These are phyloP conservation scores for Neurospora sublineolata DNA, from an alignment of 495 filamentous ascomycete genomes.

Conservation along the genomic window DNA sequence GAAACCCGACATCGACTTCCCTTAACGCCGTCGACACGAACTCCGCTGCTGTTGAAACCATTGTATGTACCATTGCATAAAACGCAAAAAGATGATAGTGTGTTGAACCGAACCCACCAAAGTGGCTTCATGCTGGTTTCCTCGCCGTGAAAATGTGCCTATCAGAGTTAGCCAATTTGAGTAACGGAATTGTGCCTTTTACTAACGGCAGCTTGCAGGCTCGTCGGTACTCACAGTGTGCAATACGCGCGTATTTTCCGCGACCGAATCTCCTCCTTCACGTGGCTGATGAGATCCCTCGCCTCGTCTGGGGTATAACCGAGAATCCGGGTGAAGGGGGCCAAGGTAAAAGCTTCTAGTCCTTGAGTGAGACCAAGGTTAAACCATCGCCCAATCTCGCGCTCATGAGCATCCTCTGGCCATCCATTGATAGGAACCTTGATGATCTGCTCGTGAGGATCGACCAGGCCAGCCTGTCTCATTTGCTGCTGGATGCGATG, in stretches of 20 bases:
- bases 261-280: slow-evolving; percentile 57
- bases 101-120: background rate
- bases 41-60: background rate
- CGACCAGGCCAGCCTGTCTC: slow-evolving; percentile 64
- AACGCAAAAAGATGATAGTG: background rate
- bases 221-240: slow-evolving; percentile 48
- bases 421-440: slow-evolving; percentile 68
- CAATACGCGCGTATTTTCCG: slow-evolving; percentile 55
- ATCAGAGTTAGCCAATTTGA: slow-evolving; percentile 3
- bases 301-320: slow-evolving; percentile 58
- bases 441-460: slow-evolving; percentile 66
- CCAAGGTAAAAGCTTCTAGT: slow-evolving; percentile 62
- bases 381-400: slow-evolving; percentile 74
- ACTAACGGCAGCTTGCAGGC: slow-evolving; percentile 12
- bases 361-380: slow-evolving; percentile 64
- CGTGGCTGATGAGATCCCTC: slow-evolving; percentile 45
- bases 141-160: slow-evolving; percentile 23
- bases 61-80: background rate
- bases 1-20: background rate
- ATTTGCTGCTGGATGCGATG: slow-evolving; percentile 51
- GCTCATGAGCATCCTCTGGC: slow-evolving; percentile 56
- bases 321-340: slow-evolving; percentile 57
- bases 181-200: background rate
- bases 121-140: slow-evolving; percentile 9
- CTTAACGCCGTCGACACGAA: background rate